Percentiles rank a stretch among this genome's conserved stretches.
These are phyloP conservation scores for Isatis lusitanica DNA, from an alignment of 441 rosid genomes.

Conservation along the genomic window DNA sequence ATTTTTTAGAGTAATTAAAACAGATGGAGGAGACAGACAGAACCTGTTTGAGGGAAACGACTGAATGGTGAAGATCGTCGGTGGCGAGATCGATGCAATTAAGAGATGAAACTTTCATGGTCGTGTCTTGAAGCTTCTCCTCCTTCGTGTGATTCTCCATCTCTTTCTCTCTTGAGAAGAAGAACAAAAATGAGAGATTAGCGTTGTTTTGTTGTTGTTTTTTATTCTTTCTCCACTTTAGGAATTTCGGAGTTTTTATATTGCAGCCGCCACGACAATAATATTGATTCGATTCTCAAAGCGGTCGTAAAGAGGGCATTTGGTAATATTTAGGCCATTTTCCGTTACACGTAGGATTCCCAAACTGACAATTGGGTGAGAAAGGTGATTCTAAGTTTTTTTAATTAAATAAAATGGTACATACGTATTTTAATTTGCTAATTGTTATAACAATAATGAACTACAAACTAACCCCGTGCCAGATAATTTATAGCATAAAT, in stretches of 20 bases:
- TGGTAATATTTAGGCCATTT: too few relatives aligned
- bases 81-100: constrained; percentile 74
- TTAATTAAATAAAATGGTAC: too few relatives aligned
- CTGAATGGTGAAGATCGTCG: constrained; percentile 50
- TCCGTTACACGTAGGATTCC: too few relatives aligned
- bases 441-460: too few relatives aligned
- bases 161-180: neutral
- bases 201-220: neutral
- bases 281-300: neutral
- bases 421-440: too few relatives aligned
- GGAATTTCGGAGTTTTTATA: neutral
- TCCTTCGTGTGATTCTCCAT: constrained; percentile 25
- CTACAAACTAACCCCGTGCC: too few relatives aligned
- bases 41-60: constrained; percentile 76
- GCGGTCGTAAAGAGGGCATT: too few relatives aligned
- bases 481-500: too few relatives aligned
- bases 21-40: neutral
- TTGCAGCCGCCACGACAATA: neutral
- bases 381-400: too few relatives aligned
- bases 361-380: too few relatives aligned
- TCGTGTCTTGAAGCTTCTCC: neutral
- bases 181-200: neutral
- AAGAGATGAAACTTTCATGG: constrained; percentile 49
- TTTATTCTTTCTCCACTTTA: neutral
- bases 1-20: neutral